phyloP scores from a whole-genome alignment of 1,139 yeast species.

The Saccharomyces hybrid region DNA sequence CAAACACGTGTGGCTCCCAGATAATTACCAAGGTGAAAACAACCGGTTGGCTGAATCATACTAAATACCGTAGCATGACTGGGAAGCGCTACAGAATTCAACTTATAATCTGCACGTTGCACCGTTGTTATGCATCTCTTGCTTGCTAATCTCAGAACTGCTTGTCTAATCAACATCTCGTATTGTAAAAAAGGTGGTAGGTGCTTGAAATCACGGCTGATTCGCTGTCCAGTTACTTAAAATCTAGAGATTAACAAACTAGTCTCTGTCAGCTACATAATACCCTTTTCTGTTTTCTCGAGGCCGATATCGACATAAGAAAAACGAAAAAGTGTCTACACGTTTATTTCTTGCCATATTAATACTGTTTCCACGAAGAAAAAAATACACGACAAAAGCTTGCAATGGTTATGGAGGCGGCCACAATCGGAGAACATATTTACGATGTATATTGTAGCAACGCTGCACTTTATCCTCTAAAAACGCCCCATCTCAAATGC shows the following conservation, averaged over 20 bases:
- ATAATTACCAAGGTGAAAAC: slow-evolving; percentile 86
- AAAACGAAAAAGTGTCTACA: slow-evolving; percentile 11
- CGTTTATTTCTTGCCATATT: background rate
- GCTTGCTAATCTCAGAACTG: background rate
- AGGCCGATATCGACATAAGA: background rate
- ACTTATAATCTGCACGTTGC: slow-evolving; percentile 18
- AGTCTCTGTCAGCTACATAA: slow-evolving; percentile 15
- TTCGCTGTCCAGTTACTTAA: background rate
- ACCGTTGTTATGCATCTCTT: slow-evolving; percentile 11
- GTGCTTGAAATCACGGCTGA: slow-evolving; percentile 20
- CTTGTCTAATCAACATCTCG: background rate
- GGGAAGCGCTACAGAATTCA: slow-evolving; percentile 20
- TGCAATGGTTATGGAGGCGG: background rate
- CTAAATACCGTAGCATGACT: slow-evolving; percentile 43
- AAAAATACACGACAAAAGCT: background rate
- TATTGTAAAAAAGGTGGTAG: slow-evolving; percentile 6
- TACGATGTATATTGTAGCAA: background rate
- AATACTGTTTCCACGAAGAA: background rate
- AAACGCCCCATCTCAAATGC: background rate
- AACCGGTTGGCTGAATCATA: slow-evolving; percentile 89
- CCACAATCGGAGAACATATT: no score
- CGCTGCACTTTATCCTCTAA: background rate
- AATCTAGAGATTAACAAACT: background rate
- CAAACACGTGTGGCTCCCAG: slow-evolving; percentile 84
- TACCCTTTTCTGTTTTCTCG: background rate